Conservation (phyloP, 805 yeast genomes). For the Zygosaccharomyces bisporus region DNA sequence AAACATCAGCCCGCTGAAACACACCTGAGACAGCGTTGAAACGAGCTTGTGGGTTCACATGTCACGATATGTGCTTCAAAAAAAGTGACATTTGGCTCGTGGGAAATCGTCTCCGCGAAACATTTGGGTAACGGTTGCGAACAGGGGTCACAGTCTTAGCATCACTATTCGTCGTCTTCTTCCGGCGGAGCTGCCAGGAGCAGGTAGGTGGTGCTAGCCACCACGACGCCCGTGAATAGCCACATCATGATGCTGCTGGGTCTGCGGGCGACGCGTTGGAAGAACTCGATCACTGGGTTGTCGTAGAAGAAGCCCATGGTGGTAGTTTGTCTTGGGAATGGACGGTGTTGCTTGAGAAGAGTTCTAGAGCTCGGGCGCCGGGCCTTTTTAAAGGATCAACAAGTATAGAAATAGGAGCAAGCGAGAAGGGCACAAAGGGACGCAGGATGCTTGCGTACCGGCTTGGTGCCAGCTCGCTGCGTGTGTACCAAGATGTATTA, state of each 20-base stretch:
- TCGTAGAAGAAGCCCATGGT: slow-evolving; percentile 30
- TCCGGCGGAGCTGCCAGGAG: slow-evolving; percentile 11
- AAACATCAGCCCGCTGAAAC: not conserved
- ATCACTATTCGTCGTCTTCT: not conserved
- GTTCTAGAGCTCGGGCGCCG: not conserved
- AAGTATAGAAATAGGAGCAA: not conserved
- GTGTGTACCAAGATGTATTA: not conserved
- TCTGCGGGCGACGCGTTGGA: slow-evolving; percentile 22
- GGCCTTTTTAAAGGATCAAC: not conserved
- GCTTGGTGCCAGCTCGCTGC: too few relatives aligned
- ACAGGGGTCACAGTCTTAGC: not conserved
- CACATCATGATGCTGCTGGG: slow-evolving; percentile 33
- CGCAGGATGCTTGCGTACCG: not conserved
- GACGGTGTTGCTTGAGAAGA: not conserved
- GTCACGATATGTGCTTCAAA: not conserved
- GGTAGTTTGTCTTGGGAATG: not conserved
- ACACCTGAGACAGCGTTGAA: not conserved
- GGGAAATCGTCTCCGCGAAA: slow-evolving; percentile 9
- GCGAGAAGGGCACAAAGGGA: not conserved
- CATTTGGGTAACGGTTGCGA: not conserved
- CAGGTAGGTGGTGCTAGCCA: slow-evolving; percentile 27
- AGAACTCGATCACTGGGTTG: slow-evolving; percentile 29
- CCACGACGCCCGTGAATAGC: slow-evolving; percentile 32
- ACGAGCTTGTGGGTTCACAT: not conserved
- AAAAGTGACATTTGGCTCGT: slow-evolving; percentile 19